Evolutionary conservation across 2,329 filamentous ascomycete species (phyloP).

Genomic region (Fusarium protoensiforme): DNA sequence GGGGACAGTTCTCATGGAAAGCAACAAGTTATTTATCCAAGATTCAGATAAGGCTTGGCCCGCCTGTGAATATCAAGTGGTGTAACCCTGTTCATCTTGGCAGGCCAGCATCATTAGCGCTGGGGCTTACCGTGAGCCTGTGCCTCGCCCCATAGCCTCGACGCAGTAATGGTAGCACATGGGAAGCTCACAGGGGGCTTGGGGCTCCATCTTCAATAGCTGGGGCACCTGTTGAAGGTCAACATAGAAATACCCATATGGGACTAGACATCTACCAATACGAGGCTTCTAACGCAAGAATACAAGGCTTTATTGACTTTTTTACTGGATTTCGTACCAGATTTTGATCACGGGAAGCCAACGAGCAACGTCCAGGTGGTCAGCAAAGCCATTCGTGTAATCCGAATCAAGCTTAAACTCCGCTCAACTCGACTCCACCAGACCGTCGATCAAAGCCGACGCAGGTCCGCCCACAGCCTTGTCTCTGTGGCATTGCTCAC

Average conservation of each 20-base stretch:
- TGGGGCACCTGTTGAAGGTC: not conserved
- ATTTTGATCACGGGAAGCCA: not conserved
- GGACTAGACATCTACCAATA: too few relatives aligned
- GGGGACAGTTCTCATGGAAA: not conserved
- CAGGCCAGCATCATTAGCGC: not conserved
- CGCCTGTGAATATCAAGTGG: not conserved
- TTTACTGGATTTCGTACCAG: not conserved
- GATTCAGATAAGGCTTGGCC: not conserved
- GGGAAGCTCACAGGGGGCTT: not conserved
- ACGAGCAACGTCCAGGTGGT: not conserved
- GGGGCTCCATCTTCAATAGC: not conserved
- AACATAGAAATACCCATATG: not conserved
- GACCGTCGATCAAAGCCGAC: not conserved
- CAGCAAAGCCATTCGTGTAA: not conserved
- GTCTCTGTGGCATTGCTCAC: not conserved
- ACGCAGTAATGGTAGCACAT: not conserved
- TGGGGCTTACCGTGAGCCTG: not conserved
- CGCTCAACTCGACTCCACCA: not conserved
- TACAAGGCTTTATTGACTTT: too few relatives aligned
- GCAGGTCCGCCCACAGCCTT: not conserved
- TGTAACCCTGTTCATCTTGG: not conserved
- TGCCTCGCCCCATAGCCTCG: not conserved
- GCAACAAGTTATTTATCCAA: not conserved
- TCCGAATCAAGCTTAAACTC: not conserved
- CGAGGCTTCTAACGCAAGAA: fast-evolving